phyloP scores from a whole-genome alignment of 495 filamentous ascomycete species.

The Podospora didyma region DNA sequence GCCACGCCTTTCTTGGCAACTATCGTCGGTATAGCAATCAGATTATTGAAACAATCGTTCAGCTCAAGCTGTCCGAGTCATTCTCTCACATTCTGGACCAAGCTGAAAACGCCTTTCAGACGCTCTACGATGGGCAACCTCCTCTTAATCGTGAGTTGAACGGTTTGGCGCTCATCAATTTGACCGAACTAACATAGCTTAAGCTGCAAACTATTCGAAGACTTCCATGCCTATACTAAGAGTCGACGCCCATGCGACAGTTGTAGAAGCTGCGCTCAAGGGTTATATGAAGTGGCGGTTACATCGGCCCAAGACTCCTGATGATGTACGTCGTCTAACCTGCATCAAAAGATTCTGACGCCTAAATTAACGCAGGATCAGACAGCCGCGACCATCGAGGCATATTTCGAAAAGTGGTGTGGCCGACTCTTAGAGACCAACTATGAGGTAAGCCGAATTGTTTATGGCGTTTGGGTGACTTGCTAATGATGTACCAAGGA shows the following conservation, averaged over 20 bases:
- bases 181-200: conserved; percentile 25
- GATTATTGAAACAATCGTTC: conserved; percentile 79
- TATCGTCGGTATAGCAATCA: conserved; percentile 85
- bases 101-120: conserved; percentile 67
- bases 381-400: conserved; percentile 57
- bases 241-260: conserved; percentile 83
- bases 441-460: conserved; percentile 55
- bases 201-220: conserved; percentile 74
- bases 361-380: conserved; percentile 46
- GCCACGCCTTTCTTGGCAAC: conserved; percentile 96
- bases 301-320: conserved; percentile 46
- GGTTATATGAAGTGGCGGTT: conserved; percentile 81
- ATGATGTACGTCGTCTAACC: conserved; percentile 44
- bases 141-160: conserved; percentile 60
- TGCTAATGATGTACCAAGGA: conserved; percentile 49
- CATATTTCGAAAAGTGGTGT: conserved; percentile 77
- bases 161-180: not conserved
- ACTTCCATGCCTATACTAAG: conserved; percentile 70
- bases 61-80: conserved; percentile 75
- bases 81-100: conserved; percentile 78
- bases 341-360: not conserved
- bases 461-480: not conserved
- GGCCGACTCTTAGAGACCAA: conserved; percentile 65
- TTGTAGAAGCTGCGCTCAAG: conserved; percentile 87
- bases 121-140: conserved; percentile 67